Base-by-base conservation (phyloP, 345 rosid species). In the Durio zibethinus region DNA sequence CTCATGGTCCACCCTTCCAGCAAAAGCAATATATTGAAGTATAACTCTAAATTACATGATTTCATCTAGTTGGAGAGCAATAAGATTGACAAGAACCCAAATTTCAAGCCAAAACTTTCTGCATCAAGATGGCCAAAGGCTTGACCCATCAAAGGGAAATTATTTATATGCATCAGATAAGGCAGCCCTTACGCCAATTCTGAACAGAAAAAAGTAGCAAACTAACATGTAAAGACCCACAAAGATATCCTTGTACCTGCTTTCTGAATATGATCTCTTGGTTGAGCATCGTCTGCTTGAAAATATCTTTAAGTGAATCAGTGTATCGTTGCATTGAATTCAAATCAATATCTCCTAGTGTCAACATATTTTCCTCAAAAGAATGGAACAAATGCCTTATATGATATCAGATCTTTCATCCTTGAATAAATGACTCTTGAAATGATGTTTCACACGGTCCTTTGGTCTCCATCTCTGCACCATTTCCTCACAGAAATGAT, bases 201-300 rank as follows among this genome's bases (percentile, higher is more conserved):
- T 21, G 64, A 35, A 73, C n/a, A 48, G 15, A 80, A 69, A 20
- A 45, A 80, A 29, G 0, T 23, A 31, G 33, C 76, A 20, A 50
- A 71, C 25, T 57, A 75, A 18, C n/a, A 56, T 38, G 56, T 60
- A 40, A 40, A 8, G 67, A 25, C 40, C 23, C 60, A 25, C 56
- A 62, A 35, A 43, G 45, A 27, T 47, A 42, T 75, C 65, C 25
- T 33, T 62, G 27, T 82, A 88, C 91, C 88, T 88, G 91, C 10
- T 79, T 83, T 75, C 83, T 82, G 74, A 86, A 84, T 38, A 71
- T 64, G 57, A 77, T 9, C 62, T 88, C 91, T 81, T 86, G 91
- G 23, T 83, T 53, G 50, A 86, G 62, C 68, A 88, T 88, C 64
- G 87, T 86, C 71, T 80, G 83, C 77, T 80, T 83, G 57, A 84